phyloP scores from a whole-genome alignment of 495 filamentous ascomycete species.

The Penicillium fimorum region DNA sequence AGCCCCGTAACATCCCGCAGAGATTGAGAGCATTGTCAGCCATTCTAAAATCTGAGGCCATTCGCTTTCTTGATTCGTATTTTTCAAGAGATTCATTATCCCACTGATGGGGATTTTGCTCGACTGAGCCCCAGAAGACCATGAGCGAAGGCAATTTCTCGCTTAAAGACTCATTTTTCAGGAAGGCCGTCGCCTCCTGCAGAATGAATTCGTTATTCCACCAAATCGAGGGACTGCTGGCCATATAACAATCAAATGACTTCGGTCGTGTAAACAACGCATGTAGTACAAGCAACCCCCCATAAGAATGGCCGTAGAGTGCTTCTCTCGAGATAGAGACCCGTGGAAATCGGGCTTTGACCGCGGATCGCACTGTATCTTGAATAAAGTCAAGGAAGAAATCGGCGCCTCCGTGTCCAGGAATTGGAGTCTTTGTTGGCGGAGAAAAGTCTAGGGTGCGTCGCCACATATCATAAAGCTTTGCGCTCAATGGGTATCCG shows the following conservation, averaged over 20 bases:
- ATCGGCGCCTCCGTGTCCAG: constrained; percentile 24
- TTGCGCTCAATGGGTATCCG: constrained; percentile 24
- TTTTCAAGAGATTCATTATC: constrained; percentile 26
- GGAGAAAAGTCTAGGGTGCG: constrained; percentile 25
- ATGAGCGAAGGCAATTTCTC: constrained; percentile 17
- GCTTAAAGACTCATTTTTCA: constrained; percentile 3
- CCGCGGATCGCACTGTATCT: constrained; percentile 17
- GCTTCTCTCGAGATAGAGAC: constrained; percentile 17
- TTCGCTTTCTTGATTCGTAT: constrained; percentile 44
- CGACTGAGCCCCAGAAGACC: constrained; percentile 19
- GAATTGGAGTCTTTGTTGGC: constrained; percentile 11
- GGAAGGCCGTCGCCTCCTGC: constrained; percentile 17
- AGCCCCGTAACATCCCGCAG: constrained; percentile 7
- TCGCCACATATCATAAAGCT: constrained; percentile 19
- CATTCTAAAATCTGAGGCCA: constrained; percentile 42
- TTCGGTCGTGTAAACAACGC: constrained; percentile 25
- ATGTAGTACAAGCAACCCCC: constrained; percentile 25
- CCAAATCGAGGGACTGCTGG: constrained; percentile 30
- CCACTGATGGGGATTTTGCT: constrained; percentile 44
- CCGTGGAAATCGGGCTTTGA: constrained; percentile 19
- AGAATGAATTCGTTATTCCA: constrained; percentile 24
- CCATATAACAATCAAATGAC: constrained; percentile 27
- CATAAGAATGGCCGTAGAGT: constrained; percentile 30
- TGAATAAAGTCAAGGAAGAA: constrained; percentile 27
- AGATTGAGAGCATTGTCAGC: constrained; percentile 39